Base-by-base conservation (phyloP, 352 stramenopile genomes). In the Phytophthora crassamura region DNA sequence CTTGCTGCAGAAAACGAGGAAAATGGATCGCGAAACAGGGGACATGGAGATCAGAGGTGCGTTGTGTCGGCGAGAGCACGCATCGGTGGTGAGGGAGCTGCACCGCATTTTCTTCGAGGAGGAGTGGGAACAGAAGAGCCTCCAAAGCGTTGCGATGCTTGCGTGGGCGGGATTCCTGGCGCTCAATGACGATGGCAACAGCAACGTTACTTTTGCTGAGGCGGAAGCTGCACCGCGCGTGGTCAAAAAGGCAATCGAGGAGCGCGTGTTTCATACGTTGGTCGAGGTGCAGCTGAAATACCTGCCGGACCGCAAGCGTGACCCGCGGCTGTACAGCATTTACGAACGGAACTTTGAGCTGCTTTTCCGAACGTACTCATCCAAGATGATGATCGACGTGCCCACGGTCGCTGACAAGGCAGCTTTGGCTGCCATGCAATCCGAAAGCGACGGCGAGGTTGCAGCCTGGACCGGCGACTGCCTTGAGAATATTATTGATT, bases 91-190 rank as follows among this genome's bases (percentile, higher is more conserved):
- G 22, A 79, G 74, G 3, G 74, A 83, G 22, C 61, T 94, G n/a
- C 86, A 94, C 47, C 50, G 59, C 12, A 62, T 91, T 38, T 78
- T 94, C 43, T 88, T 81, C 50, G 66, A 83, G 28, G 70, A 88
- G 11, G 59, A 84, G 12, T 94, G 86, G 86, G 84, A 91, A 20
- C 82, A 94, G 33, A 74, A 70, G 32, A 72, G 55, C 9, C 82
- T 88, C 38, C 86, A 94, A 54, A 90, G 84, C 54, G 80, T 94
- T n/a, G 79, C 75, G 12, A 88, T 88, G 82, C 74, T 94, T 5
- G 82, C 67, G 3, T 94, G 86, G 86, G 84, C 84, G 7, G 84
- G 69, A 10, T 91, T 92, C 43, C 67, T 93, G 12, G 78, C 59
- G 28, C 41, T 59, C 52, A 70, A 85, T 57, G 64, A 72, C 25